A percentile compares a stretch with the other conserved stretches of the same genome.
Evolutionary conservation across 768 basidiomycete species (phyloP).

Genomic region (Leucogyrophana mollusca): DNA sequence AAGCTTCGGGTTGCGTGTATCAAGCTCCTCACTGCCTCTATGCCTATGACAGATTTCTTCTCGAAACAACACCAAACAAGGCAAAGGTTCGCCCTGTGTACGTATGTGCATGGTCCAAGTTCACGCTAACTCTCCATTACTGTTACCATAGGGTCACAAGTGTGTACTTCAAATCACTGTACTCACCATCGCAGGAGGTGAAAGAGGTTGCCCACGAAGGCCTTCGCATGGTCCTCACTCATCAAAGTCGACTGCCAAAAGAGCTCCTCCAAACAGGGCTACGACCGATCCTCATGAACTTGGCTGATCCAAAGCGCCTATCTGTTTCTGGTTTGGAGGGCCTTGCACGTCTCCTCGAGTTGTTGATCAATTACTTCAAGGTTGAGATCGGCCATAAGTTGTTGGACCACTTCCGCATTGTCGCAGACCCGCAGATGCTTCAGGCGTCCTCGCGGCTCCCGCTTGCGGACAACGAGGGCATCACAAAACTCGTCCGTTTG

Average conservation of each 20-base stretch:
- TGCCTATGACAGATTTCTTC: conserved; percentile 94
- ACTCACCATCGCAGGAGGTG: conserved; percentile 86
- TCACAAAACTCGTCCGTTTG: conserved; percentile 90
- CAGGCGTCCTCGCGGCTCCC: conserved; percentile 77
- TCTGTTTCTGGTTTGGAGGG: conserved; percentile 93
- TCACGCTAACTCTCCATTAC: not conserved
- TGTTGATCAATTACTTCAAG: conserved; percentile 98
- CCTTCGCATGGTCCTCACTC: conserved; percentile 81
- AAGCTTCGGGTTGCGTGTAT: conserved; percentile 94
- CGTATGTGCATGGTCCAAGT: no score
- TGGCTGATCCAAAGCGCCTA: conserved; percentile 93
- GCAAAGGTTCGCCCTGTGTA: conserved; percentile 57
- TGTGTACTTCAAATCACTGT: conserved; percentile 98
- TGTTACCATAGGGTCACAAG: conserved; percentile 78
- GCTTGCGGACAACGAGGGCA: conserved; percentile 83
- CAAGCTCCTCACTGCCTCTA: conserved; percentile 87
- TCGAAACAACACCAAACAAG: conserved; percentile 80
- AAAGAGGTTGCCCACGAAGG: conserved; percentile 96
- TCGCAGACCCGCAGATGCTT: conserved; percentile 87
- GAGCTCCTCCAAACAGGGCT: conserved; percentile 94
- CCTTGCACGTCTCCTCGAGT: conserved; percentile 86
- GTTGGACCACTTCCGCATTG: conserved; percentile 90
- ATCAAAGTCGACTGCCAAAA: conserved; percentile 90
- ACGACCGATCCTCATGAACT: conserved; percentile 95
- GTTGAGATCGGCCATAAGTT: conserved; percentile 98